These are phyloP conservation scores for Hypoxylon perforatum DNA, from an alignment of 495 filamentous ascomycete genomes.

Conservation along the genomic window DNA sequence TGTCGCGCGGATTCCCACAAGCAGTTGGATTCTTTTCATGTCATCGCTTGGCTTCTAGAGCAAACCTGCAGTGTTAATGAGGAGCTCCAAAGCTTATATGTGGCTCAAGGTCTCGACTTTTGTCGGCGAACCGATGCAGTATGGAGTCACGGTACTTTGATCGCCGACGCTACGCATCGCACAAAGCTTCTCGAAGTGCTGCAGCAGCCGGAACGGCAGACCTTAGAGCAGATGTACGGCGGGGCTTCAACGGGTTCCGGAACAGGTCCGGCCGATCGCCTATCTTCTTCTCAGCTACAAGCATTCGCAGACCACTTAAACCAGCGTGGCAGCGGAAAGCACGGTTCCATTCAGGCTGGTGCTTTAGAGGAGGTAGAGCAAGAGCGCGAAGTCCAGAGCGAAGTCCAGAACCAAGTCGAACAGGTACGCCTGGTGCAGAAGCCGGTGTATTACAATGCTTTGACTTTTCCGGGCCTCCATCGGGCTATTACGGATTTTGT, in stretches of 20 bases:
- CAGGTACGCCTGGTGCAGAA: slow-evolving; percentile 60
- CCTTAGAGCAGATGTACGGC: slow-evolving; percentile 50
- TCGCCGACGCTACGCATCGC: slow-evolving; percentile 21
- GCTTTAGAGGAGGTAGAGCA: slow-evolving; percentile 64
- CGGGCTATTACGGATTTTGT: slow-evolving; percentile 39
- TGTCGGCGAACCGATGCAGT: slow-evolving; percentile 54
- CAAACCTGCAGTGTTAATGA: slow-evolving; percentile 68
- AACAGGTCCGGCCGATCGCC: neutral
- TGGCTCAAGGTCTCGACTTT: slow-evolving; percentile 68
- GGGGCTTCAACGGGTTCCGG: neutral
- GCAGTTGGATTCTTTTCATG: slow-evolving; percentile 34
- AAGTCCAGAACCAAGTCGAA: slow-evolving; percentile 61
- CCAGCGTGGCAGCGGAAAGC: neutral
- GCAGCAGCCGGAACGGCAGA: slow-evolving; percentile 52
- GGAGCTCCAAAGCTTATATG: slow-evolving; percentile 65
- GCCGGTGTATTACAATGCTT: slow-evolving; percentile 36
- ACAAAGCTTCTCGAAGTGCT: slow-evolving; percentile 38
- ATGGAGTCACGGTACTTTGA: slow-evolving; percentile 34
- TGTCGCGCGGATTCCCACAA: neutral
- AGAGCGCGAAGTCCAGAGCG: slow-evolving; percentile 60
- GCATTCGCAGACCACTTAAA: slow-evolving; percentile 19
- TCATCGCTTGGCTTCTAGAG: slow-evolving; percentile 68
- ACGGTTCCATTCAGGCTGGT: slow-evolving; percentile 1
- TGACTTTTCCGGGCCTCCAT: slow-evolving; percentile 50
- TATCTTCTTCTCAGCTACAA: slow-evolving; percentile 21